Evolutionary conservation across 2,329 filamentous ascomycete genomes (phyloP).

Genomic region (Aquanectria penicillioides): DNA sequence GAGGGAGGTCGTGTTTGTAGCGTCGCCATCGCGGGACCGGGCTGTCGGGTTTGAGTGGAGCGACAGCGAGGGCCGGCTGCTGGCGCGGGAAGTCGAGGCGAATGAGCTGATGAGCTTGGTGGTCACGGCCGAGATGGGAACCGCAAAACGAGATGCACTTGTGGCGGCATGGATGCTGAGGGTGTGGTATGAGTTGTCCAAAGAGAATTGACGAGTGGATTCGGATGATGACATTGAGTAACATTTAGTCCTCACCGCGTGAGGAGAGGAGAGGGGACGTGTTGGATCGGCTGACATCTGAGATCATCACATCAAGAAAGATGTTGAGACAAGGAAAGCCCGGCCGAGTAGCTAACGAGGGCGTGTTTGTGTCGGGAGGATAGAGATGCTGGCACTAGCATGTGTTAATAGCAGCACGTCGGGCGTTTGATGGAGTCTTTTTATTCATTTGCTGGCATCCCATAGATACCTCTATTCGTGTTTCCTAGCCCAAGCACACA

Average conservation of each 20-base stretch:
- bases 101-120: slow-evolving; percentile 43
- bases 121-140: slow-evolving; percentile 44
- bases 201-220: slow-evolving; percentile 42
- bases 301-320: slow-evolving; percentile 22
- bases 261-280: too few species aligned
- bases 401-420: too few species aligned
- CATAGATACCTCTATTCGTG: too few species aligned
- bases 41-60: slow-evolving; percentile 47
- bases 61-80: slow-evolving; percentile 37
- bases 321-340: too few species aligned
- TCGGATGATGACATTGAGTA: slow-evolving; percentile 30
- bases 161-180: slow-evolving; percentile 49
- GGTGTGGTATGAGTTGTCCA: slow-evolving; percentile 46
- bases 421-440: too few species aligned
- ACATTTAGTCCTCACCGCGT: too few species aligned
- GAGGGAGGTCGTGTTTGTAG: slow-evolving; percentile 42
- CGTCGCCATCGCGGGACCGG: slow-evolving; percentile 36
- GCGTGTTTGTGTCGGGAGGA: too few species aligned
- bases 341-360: too few species aligned
- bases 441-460: too few species aligned
- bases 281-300: too few species aligned
- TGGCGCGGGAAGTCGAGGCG: slow-evolving; percentile 47
- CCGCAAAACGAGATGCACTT: slow-evolving; percentile 45
- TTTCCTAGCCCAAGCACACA: too few species aligned
- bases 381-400: too few species aligned